phyloP scores from a whole-genome alignment of 306 rosid species.

The Cucurbita ficifolia region DNA sequence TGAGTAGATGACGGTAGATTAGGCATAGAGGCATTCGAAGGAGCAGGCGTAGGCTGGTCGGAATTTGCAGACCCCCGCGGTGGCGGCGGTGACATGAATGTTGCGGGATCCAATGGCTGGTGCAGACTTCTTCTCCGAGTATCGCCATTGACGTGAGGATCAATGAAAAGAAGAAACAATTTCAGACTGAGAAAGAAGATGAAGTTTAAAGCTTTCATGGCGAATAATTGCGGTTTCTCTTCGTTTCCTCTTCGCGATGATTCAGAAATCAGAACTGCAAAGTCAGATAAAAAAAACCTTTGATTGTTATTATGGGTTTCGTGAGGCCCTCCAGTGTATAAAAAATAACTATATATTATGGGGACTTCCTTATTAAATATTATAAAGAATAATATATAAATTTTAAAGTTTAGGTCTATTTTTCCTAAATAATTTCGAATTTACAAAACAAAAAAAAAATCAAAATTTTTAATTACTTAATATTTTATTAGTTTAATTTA shows the following conservation, averaged over 20 bases:
- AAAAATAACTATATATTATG: neutral
- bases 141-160: neutral
- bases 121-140: constrained; percentile 53
- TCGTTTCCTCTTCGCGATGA: neutral
- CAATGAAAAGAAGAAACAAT: constrained; percentile 9
- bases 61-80: constrained; percentile 24
- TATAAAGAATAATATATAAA: no score
- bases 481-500: no score
- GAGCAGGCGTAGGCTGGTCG: constrained; percentile 27
- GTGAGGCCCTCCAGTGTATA: neutral
- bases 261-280: neutral
- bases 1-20: constrained; percentile 49
- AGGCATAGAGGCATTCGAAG: constrained; percentile 27
- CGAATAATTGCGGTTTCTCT: neutral
- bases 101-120: constrained; percentile 37
- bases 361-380: no score
- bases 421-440: no score
- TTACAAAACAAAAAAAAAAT: no score
- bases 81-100: constrained; percentile 27
- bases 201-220: constrained; percentile 27
- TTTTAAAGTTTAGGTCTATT: no score
- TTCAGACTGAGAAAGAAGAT: constrained; percentile 19
- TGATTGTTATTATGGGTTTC: neutral
- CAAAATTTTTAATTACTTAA: no score
- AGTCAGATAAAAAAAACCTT: neutral